phyloP scores from a whole-genome alignment of 2,329 filamentous ascomycete genomes.

The Boeremia lycopersici region DNA sequence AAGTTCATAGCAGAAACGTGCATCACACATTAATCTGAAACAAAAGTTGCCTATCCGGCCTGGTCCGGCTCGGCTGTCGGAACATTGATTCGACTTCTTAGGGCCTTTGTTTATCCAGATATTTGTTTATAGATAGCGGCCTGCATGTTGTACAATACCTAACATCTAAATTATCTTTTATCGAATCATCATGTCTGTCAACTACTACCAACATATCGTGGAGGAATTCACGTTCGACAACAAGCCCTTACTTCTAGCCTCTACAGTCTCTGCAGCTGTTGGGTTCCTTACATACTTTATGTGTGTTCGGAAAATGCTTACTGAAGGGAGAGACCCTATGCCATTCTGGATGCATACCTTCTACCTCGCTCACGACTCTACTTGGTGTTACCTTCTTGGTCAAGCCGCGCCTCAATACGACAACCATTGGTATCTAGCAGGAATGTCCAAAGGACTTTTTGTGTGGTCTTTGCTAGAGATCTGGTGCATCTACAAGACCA shows the following conservation, averaged over 20 bases:
- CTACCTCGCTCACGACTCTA: not conserved
- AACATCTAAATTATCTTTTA: not conserved
- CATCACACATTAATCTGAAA: not conserved
- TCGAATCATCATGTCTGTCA: not conserved
- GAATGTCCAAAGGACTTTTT: not conserved
- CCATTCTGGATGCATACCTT: not conserved
- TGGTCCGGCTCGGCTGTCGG: not conserved
- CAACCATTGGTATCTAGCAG: not conserved
- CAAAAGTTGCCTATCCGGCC: not conserved
- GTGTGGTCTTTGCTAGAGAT: not conserved
- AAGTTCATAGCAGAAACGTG: too few species aligned
- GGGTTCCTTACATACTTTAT: not conserved
- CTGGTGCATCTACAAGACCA: not conserved
- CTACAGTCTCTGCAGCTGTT: not conserved
- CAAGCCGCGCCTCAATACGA: not conserved
- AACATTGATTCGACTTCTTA: not conserved
- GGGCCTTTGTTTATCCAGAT: not conserved
- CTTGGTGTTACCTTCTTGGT: not conserved
- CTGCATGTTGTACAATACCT: not conserved
- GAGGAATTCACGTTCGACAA: not conserved
- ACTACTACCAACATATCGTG: not conserved
- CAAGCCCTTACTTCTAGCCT: not conserved
- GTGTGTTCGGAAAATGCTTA: not conserved
- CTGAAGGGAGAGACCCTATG: not conserved
- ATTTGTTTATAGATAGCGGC: not conserved